phyloP scores from a whole-genome alignment of 495 filamentous ascomycete genomes.

The Daldinia loculata region DNA sequence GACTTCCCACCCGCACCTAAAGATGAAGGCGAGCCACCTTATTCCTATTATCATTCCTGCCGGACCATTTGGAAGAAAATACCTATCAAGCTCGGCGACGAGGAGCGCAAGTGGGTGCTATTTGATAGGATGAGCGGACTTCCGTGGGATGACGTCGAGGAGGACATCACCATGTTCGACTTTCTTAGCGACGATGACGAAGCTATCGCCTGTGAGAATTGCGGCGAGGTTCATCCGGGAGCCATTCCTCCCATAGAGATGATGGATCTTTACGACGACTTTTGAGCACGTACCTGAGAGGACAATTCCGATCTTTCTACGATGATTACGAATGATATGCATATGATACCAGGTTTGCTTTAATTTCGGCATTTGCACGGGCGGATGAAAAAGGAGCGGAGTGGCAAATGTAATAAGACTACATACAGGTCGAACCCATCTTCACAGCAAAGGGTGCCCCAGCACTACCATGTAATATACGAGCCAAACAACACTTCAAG shows the following conservation, averaged over 20 bases:
- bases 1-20: constrained; percentile 48
- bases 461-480: constrained; percentile 4
- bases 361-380: constrained; percentile 29
- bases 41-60: constrained; percentile 47
- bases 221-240: constrained; percentile 49
- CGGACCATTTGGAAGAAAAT: constrained; percentile 58
- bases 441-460: not conserved
- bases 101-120: constrained; percentile 51
- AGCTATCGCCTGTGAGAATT: constrained; percentile 47
- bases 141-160: constrained; percentile 46
- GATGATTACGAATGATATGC: constrained; percentile 38
- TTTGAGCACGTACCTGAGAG: constrained; percentile 4
- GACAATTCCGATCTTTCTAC: constrained; percentile 12
- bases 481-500: not conserved
- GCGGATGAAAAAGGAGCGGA: constrained; percentile 5
- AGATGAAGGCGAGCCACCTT: constrained; percentile 52
- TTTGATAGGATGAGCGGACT: constrained; percentile 53
- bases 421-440: not conserved
- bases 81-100: constrained; percentile 43
- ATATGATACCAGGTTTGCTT: constrained; percentile 45
- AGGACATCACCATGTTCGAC: constrained; percentile 45
- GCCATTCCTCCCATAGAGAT: constrained; percentile 40
- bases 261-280: constrained; percentile 43
- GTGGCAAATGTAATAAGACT: not conserved
- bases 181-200: constrained; percentile 45